Base-by-base conservation (phyloP, 2,329 filamentous ascomycete genomes). In the Herpomyces periplanetae region DNA sequence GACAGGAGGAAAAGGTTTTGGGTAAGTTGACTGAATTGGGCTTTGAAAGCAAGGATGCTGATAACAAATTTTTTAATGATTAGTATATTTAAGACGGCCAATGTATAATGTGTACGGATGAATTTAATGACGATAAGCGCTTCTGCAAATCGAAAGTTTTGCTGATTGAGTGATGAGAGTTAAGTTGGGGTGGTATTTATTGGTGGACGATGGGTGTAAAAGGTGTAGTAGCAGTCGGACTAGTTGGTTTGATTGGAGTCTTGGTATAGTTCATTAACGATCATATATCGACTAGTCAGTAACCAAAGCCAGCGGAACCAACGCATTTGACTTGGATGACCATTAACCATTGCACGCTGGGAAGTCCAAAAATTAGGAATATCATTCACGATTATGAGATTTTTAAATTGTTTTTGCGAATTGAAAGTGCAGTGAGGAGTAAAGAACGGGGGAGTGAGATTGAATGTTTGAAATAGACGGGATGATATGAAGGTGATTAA, bases 301-400 rank as follows among this genome's bases (percentile, higher is more conserved):
- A 96, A 87, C 71, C 73, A 96, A 2, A 71, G 68, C 52, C 71
- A 91, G 4, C 80, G 55, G 34, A 91, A 96, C 80, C 80, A 96
- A 14, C 66, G 55, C 80, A 96, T 96, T 48, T 96, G 80, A 37
- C 71, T 88, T 40, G 57, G 47, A 43, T 96, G 80, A 11, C 66
- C 75, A 21, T 51, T 48, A 2, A 65, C 71, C 80, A 96, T 96
- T 13, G 80, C 73, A 21, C 44, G 49, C 42, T 73, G 62, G 4
- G 68, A 75, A 12, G 47, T 51, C 26, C 59, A 45, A 26, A 61
- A 54, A 21, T 49, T 47, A 3, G 39, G 34, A 8, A 69, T 44
- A 5, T 51, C 49, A 37, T 51, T 84, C 24, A 75, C 45, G 31
- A 62, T 24, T 13, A 20, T 22, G 23, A 21, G 14, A 23, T 17